Percentiles rank a stretch among this genome's conserved stretches.
These are phyloP conservation scores for Niveomyces coronatus DNA, from an alignment of 2,329 filamentous ascomycete species.

Conservation along the genomic window DNA sequence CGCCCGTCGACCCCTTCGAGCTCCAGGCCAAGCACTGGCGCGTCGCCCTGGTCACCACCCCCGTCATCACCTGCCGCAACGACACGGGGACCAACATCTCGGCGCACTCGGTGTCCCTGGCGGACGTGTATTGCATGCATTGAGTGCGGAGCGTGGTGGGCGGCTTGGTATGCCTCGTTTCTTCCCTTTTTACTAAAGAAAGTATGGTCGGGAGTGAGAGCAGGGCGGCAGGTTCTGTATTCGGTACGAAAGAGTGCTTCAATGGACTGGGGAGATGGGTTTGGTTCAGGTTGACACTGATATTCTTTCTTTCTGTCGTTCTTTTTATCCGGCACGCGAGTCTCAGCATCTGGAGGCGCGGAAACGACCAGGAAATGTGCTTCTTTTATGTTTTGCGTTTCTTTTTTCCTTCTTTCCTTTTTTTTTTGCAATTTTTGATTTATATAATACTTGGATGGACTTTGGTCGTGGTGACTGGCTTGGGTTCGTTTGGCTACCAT, in stretches of 20 bases:
- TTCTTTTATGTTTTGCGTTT: not conserved
- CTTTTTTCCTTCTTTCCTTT: not conserved
- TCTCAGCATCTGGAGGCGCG: too few species aligned
- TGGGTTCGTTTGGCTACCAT: too few species aligned
- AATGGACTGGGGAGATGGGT: too few species aligned
- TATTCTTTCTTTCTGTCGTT: too few species aligned
- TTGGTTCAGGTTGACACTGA: too few species aligned
- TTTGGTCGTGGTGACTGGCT: too few species aligned
- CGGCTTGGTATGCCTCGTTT: not conserved
- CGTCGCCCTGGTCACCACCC: conserved; percentile 43
- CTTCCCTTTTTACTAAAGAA: too few species aligned
- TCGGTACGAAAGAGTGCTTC: too few species aligned
- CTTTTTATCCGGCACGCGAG: too few species aligned
- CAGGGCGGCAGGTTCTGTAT: too few species aligned
- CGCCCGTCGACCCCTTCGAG: conserved; percentile 27
- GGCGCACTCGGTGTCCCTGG: conserved; percentile 33
- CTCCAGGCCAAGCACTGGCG: conserved; percentile 41
- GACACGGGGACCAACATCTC: conserved; percentile 36
- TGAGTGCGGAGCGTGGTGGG: too few species aligned
- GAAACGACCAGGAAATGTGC: not conserved
- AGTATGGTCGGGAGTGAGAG: not conserved
- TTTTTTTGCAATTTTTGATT: not conserved
- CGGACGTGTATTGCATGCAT: conserved; percentile 40
- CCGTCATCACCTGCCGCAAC: conserved; percentile 43
- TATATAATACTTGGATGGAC: not conserved